These are phyloP conservation scores for Panaeolus papilionaceus DNA, from an alignment of 768 basidiomycete species.

Conservation along the genomic window DNA sequence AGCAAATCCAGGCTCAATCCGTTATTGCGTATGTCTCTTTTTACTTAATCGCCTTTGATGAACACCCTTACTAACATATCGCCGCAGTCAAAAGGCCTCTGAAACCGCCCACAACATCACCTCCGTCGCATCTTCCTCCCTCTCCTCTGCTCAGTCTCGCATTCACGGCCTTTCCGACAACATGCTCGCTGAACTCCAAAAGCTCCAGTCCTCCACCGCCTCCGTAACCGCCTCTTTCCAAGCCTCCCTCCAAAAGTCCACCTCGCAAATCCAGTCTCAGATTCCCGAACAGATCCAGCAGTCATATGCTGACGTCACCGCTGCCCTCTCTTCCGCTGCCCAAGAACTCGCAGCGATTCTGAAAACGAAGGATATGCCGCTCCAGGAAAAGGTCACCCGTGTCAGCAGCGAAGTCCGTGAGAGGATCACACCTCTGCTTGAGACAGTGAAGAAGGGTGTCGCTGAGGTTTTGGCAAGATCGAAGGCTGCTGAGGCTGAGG, in stretches of 20 bases:
- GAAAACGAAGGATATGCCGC: slow-evolving; percentile 55
- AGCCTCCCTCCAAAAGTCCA: slow-evolving; percentile 39
- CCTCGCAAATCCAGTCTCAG: slow-evolving; percentile 45
- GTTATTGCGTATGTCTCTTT: slow-evolving; percentile 59
- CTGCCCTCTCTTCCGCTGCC: slow-evolving; percentile 50
- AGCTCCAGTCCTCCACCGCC: slow-evolving; percentile 64
- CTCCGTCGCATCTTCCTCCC: slow-evolving; percentile 61
- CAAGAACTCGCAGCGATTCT: slow-evolving; percentile 61
- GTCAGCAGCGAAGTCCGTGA: slow-evolving; percentile 64
- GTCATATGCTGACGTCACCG: slow-evolving; percentile 58
- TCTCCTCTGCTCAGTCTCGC: slow-evolving; percentile 58
- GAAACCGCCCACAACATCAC: slow-evolving; percentile 71
- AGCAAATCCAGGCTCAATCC: slow-evolving; percentile 70
- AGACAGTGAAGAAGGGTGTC: slow-evolving; percentile 50
- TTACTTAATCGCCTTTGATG: background rate
- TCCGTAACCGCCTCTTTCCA: slow-evolving; percentile 53
- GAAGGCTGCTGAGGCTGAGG: slow-evolving; percentile 17
- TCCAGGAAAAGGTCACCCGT: slow-evolving; percentile 67
- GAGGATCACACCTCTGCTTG: slow-evolving; percentile 67
- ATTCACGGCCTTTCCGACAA: slow-evolving; percentile 67
- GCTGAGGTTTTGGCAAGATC: slow-evolving; percentile 42
- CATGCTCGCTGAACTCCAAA: slow-evolving; percentile 72
- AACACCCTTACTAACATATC: slow-evolving; percentile 19
- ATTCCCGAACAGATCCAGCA: slow-evolving; percentile 64
- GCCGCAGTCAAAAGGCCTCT: slow-evolving; percentile 66